Evolutionary conservation across 2,329 filamentous ascomycete genomes (phyloP), one percentile per base, ranked within the genome.

Genomic region (Calonectria pteridis): DNA sequence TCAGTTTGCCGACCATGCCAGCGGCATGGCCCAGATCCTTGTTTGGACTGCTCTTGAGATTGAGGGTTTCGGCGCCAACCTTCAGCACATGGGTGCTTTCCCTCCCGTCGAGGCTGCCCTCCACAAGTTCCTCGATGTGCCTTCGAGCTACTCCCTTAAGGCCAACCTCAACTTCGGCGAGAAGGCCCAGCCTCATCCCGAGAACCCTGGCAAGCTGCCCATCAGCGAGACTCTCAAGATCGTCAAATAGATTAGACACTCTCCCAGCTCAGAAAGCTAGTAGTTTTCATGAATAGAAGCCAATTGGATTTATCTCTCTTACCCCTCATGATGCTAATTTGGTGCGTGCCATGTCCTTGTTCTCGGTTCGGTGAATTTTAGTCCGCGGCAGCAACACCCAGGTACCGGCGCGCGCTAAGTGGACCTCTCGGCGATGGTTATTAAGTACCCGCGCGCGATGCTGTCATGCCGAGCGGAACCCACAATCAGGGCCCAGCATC

Each of bases 161-260:
- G 77, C 77, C 16, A 68, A 80, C 53, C 35, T 80, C 33, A 79
- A 79, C 73, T 80, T 73, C 37, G 78, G 78, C 23, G 78, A 77
- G 31, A 3, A 28, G 33, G 55, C 55, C 16, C 55, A 62, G 14
- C 55, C 55, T 3, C 77, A 79, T n/a, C 77, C 78, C 13, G 71
- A 71, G 51, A 67, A 53, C 2, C 77, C 77, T 11, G 31, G 49
- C 37, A 77, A 78, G 50, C 50, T 81, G 59, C 73, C 78, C 3
- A 63, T 72, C 37, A 74, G 68, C 65, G 76, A 81, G 76, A 81
- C 77, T 1, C 37, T 81, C 23, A 72, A 67, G 50, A 43, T 77
- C 53, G n/a, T 74, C 18, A 71, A 71, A 49, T 75, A 73, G 50
- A 59, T 29, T 46, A 46, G 43, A 46, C 10, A 23, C 13, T 4